A percentile compares a stretch with the other conserved stretches of the same genome.
Conservation (phyloP, 805 yeast species). For the Schwanniomyces polymorphus region DNA sequence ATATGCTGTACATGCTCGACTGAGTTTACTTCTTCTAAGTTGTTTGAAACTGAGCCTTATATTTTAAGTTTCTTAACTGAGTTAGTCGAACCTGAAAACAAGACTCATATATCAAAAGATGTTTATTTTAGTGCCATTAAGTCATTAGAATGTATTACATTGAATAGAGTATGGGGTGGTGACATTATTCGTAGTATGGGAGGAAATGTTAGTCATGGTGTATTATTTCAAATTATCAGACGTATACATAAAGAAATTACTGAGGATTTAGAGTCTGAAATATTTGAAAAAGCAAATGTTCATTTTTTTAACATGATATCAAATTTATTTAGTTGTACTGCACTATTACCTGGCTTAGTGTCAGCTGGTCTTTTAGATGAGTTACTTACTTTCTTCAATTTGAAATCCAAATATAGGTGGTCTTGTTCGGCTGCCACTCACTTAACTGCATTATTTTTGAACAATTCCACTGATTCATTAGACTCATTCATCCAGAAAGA, state of each 20-base stretch:
- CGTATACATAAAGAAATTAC: conserved; percentile 54
- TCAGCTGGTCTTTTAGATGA: conserved; percentile 76
- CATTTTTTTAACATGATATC: conserved; percentile 62
- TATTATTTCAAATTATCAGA: conserved; percentile 69
- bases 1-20: conserved; percentile 57
- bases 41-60: conserved; percentile 72
- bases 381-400: conserved; percentile 58
- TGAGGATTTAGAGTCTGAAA: conserved; percentile 32
- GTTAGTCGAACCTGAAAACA: conserved; percentile 64
- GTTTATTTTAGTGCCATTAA: conserved; percentile 62
- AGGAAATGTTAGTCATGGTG: conserved; percentile 86
- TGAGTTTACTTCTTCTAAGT: conserved; percentile 58
- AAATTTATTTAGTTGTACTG: conserved; percentile 55
- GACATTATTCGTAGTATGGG: conserved; percentile 78
- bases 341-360: conserved; percentile 56
- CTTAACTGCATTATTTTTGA: conserved; percentile 49
- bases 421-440: conserved; percentile 66
- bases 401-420: conserved; percentile 51
- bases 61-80: conserved; percentile 69
- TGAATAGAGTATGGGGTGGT: conserved; percentile 66
- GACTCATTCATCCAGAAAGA: conserved; percentile 62
- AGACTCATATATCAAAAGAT: conserved; percentile 44
- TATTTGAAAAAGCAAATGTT: conserved; percentile 44
- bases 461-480: conserved; percentile 48
- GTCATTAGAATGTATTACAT: conserved; percentile 68